phyloP scores from a whole-genome alignment of 1,139 yeast species.

The Kazachstania sp. region DNA sequence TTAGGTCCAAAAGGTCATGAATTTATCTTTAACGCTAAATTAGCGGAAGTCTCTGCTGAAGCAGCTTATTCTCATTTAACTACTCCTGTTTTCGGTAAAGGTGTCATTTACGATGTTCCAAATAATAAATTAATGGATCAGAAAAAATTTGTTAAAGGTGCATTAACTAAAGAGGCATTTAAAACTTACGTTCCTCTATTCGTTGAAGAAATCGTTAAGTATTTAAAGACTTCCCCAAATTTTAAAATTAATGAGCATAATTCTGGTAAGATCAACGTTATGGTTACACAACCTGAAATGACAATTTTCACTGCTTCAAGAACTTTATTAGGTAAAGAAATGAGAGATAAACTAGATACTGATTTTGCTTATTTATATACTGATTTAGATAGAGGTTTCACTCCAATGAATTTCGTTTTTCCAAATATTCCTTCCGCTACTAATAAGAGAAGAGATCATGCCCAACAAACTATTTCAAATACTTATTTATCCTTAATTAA shows the following conservation, averaged over 20 bases:
- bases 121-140: constrained; percentile 94
- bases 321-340: constrained; percentile 81
- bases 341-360: constrained; percentile 74
- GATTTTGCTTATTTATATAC: constrained; percentile 79
- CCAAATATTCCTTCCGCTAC: constrained; percentile 86
- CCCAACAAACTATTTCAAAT: constrained; percentile 69
- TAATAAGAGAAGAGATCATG: constrained; percentile 76
- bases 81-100: constrained; percentile 95
- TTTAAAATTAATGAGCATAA: constrained; percentile 33
- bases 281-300: constrained; percentile 86
- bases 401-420: constrained; percentile 92
- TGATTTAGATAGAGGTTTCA: constrained; percentile 94
- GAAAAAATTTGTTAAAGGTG: constrained; percentile 89
- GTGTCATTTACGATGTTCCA: constrained; percentile 95
- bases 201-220: constrained; percentile 62
- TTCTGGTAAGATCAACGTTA: constrained; percentile 57
- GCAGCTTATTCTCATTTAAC: constrained; percentile 93
- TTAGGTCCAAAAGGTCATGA: constrained; percentile 98
- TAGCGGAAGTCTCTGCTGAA: constrained; percentile 88
- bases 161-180: constrained; percentile 81
- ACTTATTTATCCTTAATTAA: constrained; percentile 75
- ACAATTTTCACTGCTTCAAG: constrained; percentile 95
- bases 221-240: constrained; percentile 45
- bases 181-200: constrained; percentile 80
- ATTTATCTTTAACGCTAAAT: constrained; percentile 84